Evolutionary conservation across 2,329 filamentous ascomycete genomes (phyloP), one percentile per base, ranked within the genome.

Genomic region (Penicillium sp.): DNA sequence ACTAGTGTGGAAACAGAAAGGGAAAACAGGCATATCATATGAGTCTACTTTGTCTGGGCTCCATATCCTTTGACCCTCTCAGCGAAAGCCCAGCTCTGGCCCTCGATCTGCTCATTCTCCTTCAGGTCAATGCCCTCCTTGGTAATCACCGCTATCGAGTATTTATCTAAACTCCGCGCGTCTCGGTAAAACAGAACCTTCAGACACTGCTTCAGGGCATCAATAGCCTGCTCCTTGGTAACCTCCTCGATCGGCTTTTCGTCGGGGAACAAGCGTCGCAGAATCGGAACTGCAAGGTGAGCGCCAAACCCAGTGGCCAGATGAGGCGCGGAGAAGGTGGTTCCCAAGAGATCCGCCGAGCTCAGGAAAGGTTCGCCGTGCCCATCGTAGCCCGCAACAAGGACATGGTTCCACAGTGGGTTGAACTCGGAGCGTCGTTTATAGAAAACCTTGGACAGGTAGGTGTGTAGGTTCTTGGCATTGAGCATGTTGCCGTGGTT

Each of bases 181-280:
- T 99, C 94, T 66, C 94, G 85, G 81, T 99, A 99, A 80, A 90
- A 99, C 55, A 99, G 82, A 46, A 97, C 93, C 84, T 97, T 97
- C 90, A 99, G 92, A 76, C 91, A 96, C 78, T 96, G 89, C 79
- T 89, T 89, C 69, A 99, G 77, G 33, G 91, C 83, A 52, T 87
- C 79, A 55, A 97, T 80, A 42, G 94, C 94, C 70, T 89, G 75
- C 66, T 97, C 92, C 70, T 85, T 83, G 33, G 80, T 86, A 59
- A 97, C 80, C 54, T 84, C 79, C 64, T 84, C 80, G 27, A 89
- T 86, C 34, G 89, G 79, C 64, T 84, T 88, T 74, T 97, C 94
- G 64, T 96, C 91, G 20, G 91, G 90, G 55, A 91, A 90, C 65
- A 88, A 77, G 65, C 84, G 85, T 66, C 94, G 86, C 80, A 99